Conservation (phyloP, 2,329 filamentous ascomycete genomes). For the Botrytis pseudocinerea region DNA sequence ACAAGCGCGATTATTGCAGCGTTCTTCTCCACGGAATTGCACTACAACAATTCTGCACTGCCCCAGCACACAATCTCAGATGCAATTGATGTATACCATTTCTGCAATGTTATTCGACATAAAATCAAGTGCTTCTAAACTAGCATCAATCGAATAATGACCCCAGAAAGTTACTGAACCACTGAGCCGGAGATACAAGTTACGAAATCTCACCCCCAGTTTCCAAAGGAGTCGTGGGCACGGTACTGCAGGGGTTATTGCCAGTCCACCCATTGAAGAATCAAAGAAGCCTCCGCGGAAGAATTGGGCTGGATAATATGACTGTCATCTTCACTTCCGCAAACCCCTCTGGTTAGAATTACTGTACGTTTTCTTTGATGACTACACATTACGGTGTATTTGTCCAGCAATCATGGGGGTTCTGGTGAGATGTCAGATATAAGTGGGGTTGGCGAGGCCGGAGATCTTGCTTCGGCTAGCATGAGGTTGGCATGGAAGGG, state of each 20-base stretch:
- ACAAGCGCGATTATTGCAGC: too few relatives aligned
- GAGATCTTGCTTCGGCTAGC: conserved; percentile 1
- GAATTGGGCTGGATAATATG: not conserved
- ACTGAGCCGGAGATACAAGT: not conserved
- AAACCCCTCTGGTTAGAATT: not conserved
- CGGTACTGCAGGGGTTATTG: not conserved
- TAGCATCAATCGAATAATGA: not conserved
- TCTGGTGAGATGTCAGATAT: conserved; percentile 4
- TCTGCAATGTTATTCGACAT: not conserved
- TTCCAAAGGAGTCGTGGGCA: not conserved
- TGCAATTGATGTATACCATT: not conserved
- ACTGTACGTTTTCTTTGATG: not conserved
- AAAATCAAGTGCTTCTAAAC: not conserved
- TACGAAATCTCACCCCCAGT: not conserved
- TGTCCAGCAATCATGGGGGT: not conserved
- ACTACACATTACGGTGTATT: not conserved
- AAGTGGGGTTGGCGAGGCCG: not conserved
- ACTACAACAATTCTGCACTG: not conserved
- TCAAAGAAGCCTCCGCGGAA: not conserved
- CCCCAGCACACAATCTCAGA: too few relatives aligned
- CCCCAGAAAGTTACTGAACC: not conserved
- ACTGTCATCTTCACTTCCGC: not conserved
- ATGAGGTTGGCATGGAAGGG: not conserved
- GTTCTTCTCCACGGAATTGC: not conserved
- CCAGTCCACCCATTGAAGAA: not conserved